Evolutionary conservation across 306 rosid species (phyloP).

Genomic region (Arachis stenosperma): DNA sequence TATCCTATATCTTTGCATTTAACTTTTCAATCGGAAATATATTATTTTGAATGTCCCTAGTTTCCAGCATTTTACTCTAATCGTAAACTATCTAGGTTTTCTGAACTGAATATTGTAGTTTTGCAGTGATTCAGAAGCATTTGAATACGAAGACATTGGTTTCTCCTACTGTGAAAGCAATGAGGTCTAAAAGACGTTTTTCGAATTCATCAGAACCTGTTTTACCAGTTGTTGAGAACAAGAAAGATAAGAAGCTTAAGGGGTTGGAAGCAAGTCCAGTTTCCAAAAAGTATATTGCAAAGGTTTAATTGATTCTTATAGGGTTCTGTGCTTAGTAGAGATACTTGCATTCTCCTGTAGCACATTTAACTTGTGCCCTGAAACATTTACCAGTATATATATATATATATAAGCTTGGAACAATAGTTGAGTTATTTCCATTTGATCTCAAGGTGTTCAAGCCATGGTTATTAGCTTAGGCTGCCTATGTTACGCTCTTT

Average conservation of each 20-base stretch:
- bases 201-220: conserved; percentile 47
- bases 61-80: conserved; percentile 11
- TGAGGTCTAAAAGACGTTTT: conserved; percentile 54
- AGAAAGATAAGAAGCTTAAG: conserved; percentile 48
- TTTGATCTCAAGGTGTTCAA: too few species aligned
- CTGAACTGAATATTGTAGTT: conserved; percentile 47
- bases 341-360: too few species aligned
- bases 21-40: neutral
- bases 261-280: conserved; percentile 42
- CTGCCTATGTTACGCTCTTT: too few species aligned
- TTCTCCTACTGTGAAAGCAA: conserved; percentile 46
- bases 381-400: too few species aligned
- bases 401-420: too few species aligned
- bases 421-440: too few species aligned
- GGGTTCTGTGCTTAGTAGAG: neutral
- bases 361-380: too few species aligned
- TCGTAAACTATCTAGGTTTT: neutral
- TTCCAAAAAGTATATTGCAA: conserved; percentile 41
- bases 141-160: conserved; percentile 46
- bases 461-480: too few species aligned
- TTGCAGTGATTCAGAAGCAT: conserved; percentile 58
- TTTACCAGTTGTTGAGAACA: conserved; percentile 39
- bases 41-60: neutral
- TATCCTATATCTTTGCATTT: neutral
- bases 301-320: conserved; percentile 50